A percentile compares a stretch with the other conserved stretches of the same genome.
Evolutionary conservation across 2,329 filamentous ascomycete genomes (phyloP).

Genomic region (Neonectria faginata): DNA sequence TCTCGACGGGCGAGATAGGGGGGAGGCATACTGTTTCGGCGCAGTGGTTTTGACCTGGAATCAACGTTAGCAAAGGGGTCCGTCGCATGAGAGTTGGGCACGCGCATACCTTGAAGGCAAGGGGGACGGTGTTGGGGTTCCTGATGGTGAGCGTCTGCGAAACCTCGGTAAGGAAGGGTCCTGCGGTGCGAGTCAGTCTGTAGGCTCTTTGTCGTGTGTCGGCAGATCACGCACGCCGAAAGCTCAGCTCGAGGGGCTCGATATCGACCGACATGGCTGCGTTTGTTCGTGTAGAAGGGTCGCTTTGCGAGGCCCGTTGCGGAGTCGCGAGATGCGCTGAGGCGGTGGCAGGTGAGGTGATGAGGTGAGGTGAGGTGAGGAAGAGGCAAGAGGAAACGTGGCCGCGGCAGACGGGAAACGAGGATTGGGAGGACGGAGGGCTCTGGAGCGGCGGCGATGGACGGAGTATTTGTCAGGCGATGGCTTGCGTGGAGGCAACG

Average conservation of each 20-base stretch:
- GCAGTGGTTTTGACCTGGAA: slow-evolving; percentile 96
- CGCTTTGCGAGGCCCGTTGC: slow-evolving; percentile 23
- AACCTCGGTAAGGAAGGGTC: slow-evolving; percentile 75
- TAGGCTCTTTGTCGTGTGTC: slow-evolving; percentile 16
- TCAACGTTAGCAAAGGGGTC: slow-evolving; percentile 30
- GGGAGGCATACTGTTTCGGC: slow-evolving; percentile 84
- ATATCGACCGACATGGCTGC: slow-evolving; percentile 92
- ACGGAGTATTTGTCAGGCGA: neutral
- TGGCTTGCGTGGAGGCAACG: slow-evolving; percentile 5
- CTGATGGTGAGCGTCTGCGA: slow-evolving; percentile 72
- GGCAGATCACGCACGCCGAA: slow-evolving; percentile 77
- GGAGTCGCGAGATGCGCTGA: slow-evolving; percentile 40
- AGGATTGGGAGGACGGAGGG: slow-evolving; percentile 9
- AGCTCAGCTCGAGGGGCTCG: slow-evolving; percentile 89
- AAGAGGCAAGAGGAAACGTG: slow-evolving; percentile 29
- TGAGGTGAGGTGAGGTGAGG: slow-evolving; percentile 44
- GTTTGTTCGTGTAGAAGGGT: slow-evolving; percentile 17
- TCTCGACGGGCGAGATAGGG: slow-evolving; percentile 31
- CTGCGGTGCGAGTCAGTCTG: slow-evolving; percentile 54
- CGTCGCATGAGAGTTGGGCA: slow-evolving; percentile 4
- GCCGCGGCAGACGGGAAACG: slow-evolving; percentile 1
- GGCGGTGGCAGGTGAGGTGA: slow-evolving; percentile 22
- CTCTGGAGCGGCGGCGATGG: neutral
- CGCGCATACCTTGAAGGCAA: slow-evolving; percentile 75
- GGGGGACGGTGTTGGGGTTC: slow-evolving; percentile 71